Base-by-base conservation (phyloP, 306 rosid species). In the Alnus glutinosa region DNA sequence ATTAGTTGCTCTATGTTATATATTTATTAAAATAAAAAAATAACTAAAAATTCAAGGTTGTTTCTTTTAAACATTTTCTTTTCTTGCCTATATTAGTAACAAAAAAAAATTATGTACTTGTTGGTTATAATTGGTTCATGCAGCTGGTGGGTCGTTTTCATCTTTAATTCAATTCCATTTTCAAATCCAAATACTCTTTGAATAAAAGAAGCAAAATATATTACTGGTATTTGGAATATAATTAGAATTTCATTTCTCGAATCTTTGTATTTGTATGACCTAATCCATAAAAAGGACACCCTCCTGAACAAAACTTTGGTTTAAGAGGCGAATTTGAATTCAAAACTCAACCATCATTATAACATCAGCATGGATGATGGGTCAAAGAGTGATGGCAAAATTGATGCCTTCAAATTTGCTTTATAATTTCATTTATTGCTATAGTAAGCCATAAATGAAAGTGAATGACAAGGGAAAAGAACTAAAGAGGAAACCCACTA, bases 361-460 rank as follows among this genome's bases (percentile, higher is more conserved):
- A 64, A 18, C 12, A 8, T 50, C 28, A 70, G 1, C 28, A 23
- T 42, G 46, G 23, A 23, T 23, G 50, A 47, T 15, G 66, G 82
- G 51, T 70, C 55, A 71, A 80, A 63, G 47, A 49, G 79, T 76
- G 44, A 80, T 71, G 34, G 66, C 63, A 55, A 71, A 82, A 78
- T 66, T 55, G 13, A 0, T 49, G 52, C 28, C 74, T 68, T 74
- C 55, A 55, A 46, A 54, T 63, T 55, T 72, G 5, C 63, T 75
- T 78, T 70, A 36, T 75, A 49, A 74, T 72, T 52, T 16, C 46
- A 47, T 18, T 57, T 61, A 52, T 3, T 49, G 52, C 7, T 28
- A 10, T 28, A 2, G 37, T 59, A 28, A 28, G 11, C 64, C 64
- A 58, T 23, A 7, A 23, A 10, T 23, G 28, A 23, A 23, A 23